These are phyloP conservation scores for Apocynum venetum DNA, from an alignment of 257 asterid genomes.

Conservation along the genomic window DNA sequence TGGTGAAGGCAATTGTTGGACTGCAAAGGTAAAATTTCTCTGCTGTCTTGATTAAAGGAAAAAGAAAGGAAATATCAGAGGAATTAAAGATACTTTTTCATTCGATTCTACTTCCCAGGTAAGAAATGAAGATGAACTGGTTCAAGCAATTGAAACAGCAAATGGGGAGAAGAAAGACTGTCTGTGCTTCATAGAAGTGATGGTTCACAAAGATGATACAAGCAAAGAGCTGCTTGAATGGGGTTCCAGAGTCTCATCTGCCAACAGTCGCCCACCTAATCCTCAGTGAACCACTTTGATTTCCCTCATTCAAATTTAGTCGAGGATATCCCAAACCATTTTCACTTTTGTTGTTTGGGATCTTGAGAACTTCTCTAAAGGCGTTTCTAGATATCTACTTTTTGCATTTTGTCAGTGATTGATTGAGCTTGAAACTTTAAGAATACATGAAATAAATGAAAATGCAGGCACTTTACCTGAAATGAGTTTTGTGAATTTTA, in stretches of 20 bases:
- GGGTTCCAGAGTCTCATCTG: constrained; percentile 74
- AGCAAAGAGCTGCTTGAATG: constrained; percentile 73
- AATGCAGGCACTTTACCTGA: too few species aligned
- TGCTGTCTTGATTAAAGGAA: neutral
- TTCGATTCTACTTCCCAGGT: constrained; percentile 27
- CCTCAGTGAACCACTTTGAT: constrained; percentile 37
- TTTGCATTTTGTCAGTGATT: neutral
- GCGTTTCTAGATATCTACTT: neutral
- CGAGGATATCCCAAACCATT: neutral
- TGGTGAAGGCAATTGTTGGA: constrained; percentile 69
- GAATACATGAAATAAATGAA: neutral
- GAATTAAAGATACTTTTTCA: neutral
- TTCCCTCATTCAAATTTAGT: neutral
- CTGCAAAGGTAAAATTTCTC: constrained; percentile 38
- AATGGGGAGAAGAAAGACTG: constrained; percentile 47
- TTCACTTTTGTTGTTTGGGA: neutral
- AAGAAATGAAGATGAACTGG: constrained; percentile 51
- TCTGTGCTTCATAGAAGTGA: constrained; percentile 67
- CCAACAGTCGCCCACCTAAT: constrained; percentile 63
- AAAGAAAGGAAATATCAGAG: neutral
- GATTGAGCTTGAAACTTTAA: neutral
- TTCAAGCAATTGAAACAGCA: constrained; percentile 46
- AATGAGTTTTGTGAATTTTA: too few species aligned
- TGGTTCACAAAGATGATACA: constrained; percentile 63
- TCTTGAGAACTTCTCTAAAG: neutral